Percentiles rank a stretch among this genome's conserved stretches.
Evolutionary conservation across 192 early-diverging fungal genomes (phyloP).

Genomic region (Gamsiella multidivaricata): DNA sequence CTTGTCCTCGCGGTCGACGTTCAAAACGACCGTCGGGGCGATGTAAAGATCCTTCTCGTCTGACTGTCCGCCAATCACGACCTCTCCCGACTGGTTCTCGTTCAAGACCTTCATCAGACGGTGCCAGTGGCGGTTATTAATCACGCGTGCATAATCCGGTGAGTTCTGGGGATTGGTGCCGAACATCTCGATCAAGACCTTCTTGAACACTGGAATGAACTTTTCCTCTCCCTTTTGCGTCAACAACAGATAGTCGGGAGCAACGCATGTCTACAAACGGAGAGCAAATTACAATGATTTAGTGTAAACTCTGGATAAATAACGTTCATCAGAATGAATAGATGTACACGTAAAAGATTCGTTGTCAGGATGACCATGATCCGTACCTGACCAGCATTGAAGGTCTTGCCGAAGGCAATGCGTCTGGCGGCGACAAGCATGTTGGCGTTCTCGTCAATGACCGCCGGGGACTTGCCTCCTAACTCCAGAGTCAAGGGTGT

Average conservation of each 20-base stretch:
- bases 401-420: slow-evolving; percentile 86
- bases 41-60: slow-evolving; percentile 78
- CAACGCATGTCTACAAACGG: slow-evolving; percentile 78
- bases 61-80: slow-evolving; percentile 70
- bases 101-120: slow-evolving; percentile 70
- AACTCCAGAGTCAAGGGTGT: slow-evolving; percentile 91
- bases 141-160: slow-evolving; percentile 74
- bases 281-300: not conserved
- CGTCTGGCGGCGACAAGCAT: slow-evolving; percentile 74
- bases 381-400: slow-evolving; percentile 87
- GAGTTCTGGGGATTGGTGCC: slow-evolving; percentile 61
- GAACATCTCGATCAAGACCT: slow-evolving; percentile 57
- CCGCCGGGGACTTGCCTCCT: slow-evolving; percentile 87
- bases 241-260: slow-evolving; percentile 87
- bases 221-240: slow-evolving; percentile 65
- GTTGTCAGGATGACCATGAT: not conserved
- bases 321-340: too few species aligned
- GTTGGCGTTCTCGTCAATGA: slow-evolving; percentile 78
- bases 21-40: slow-evolving; percentile 82
- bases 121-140: slow-evolving; percentile 76
- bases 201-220: slow-evolving; percentile 68
- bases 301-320: too few species aligned
- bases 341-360: too few species aligned
- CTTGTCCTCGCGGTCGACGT: slow-evolving; percentile 70
- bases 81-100: slow-evolving; percentile 59